Evolutionary conservation across 2,329 filamentous ascomycete genomes (phyloP), one percentile per base, ranked within the genome.

Genomic region (Cercospora sojina): DNA sequence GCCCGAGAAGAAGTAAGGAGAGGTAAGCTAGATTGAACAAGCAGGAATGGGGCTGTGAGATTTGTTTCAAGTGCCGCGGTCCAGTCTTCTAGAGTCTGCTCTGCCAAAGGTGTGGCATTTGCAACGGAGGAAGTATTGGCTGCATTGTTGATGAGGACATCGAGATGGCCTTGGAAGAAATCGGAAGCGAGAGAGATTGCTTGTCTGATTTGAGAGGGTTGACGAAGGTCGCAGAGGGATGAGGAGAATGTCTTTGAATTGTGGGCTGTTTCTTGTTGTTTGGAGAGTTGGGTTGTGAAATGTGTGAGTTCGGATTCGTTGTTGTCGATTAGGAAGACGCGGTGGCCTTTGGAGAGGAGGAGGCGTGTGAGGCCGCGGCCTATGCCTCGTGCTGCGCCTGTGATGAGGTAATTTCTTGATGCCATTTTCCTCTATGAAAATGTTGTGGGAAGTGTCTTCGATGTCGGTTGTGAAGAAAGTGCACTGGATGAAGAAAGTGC

Each of bases 101-200:
- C 73, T 13, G 71, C 65, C n/a, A 78, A 68, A 43, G 71, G 65
- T 3, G 71, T 61, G 51, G 51, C 53, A 10, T 70, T 74, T 29
- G 78, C 76, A 0, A 80, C 77, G 59, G 73, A 77, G 13, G 72
- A 71, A 1, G 78, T 80, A 70, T 79, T 75, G 2, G 79, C 79
- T 8, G 80, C 80, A 64, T 82, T 82, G 71, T 82, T 81, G 63
- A 82, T 73, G 10, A 82, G 74, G 32, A 78, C 78, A 64, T 82
- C 79, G 2, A 82, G 71, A n/a, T 74, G 69, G 59, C 75, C 75
- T 6, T 65, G 62, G 69, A 81, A 81, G 58, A 81, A 74, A 1
- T 65, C 67, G 5, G 64, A 65, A 1, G 78, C 80, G 47, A 72
- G 65, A 3, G 69, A 55, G 1, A 74, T 75, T 8, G 77, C 77